Base-by-base conservation (phyloP, 2,329 filamentous ascomycete species). In the Diaporthe nobilis region DNA sequence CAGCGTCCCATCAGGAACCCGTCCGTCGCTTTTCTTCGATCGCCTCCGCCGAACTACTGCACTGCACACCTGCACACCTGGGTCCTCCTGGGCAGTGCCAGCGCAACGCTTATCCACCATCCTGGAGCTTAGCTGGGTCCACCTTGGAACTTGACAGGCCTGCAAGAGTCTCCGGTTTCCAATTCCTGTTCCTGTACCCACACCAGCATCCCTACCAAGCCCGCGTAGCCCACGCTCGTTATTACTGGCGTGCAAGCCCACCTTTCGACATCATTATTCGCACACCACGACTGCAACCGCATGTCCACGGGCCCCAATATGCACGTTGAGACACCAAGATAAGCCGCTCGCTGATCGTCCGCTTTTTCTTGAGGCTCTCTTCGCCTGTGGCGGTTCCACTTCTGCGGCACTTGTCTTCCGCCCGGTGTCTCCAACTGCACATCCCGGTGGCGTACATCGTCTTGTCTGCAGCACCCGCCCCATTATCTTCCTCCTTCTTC, bases 341-440 rank as follows among this genome's bases (percentile, higher is more conserved):
- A 73, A 73, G 49, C 71, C 37, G 71, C 60, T 73, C 39, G 71
- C 71, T 65, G 71, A 73, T 73, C 71, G 31, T 73, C 47, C 71
- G 47, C 47, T 53, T 44, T 34, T 55, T 42, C 25, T 31, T 47
- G 44, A 75, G 49, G 34, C 73, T 72, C 65, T 70, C 65, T 49
- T 63, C 65, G 37, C 47, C 42, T 57, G 63, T 68, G 60, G 61
- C 60, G 71, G 71, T 76, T 68, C 75, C 75, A 76, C 75, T 70
- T 63, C 55, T 55, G 71, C 75, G 75, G 75, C 75, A 71, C 63
- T 61, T 47, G 44, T 60, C 70, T 72, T 61, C 70, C 70, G 74
- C 58, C 34, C 70, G 42, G 49, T 49, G 51, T 58, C 58, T 63
- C 44, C 55, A 51, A 73, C 61, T 67, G 71, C 67, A 65, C 60